Evolutionary conservation across 2,329 filamentous ascomycete species (phyloP).

Genomic region (Sordariomycetes sp.): DNA sequence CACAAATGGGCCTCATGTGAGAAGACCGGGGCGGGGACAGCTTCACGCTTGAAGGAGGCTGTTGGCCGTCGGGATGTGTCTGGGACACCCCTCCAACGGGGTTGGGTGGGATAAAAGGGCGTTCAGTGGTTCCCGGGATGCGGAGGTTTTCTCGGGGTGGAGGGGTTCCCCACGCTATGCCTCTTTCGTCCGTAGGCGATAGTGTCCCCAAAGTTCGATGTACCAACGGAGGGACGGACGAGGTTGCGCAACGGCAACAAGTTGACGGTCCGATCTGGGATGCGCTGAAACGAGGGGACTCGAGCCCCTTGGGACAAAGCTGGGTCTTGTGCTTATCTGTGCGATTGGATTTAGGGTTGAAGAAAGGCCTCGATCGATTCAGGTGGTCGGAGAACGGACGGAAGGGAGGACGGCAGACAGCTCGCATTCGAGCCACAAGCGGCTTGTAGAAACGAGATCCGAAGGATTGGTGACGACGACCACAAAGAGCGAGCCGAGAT

Average conservation of each 20-base stretch:
- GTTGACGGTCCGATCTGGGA: background rate
- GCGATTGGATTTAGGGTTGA: too few relatives aligned
- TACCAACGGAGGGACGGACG: background rate
- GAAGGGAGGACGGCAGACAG: background rate
- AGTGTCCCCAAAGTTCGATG: background rate
- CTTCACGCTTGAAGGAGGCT: background rate
- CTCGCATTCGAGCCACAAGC: background rate
- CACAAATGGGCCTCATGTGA: background rate
- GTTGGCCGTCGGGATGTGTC: background rate
- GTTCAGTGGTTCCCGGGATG: background rate
- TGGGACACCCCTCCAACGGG: background rate
- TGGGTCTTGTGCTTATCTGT: too few relatives aligned
- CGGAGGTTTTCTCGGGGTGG: background rate
- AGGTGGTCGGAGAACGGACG: too few relatives aligned
- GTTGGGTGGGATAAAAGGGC: background rate
- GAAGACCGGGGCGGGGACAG: background rate
- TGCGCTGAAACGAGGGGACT: background rate
- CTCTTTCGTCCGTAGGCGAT: background rate
- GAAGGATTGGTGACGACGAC: background rate
- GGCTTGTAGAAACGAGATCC: background rate
- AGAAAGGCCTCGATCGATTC: too few relatives aligned
- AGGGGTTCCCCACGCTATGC: slow-evolving; percentile 1
- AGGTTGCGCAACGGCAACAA: background rate
- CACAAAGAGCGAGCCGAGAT: background rate
- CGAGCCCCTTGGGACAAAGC: too few relatives aligned